phyloP scores from a whole-genome alignment of 2,329 filamentous ascomycete species.

The Colletotrichum graminicola region DNA sequence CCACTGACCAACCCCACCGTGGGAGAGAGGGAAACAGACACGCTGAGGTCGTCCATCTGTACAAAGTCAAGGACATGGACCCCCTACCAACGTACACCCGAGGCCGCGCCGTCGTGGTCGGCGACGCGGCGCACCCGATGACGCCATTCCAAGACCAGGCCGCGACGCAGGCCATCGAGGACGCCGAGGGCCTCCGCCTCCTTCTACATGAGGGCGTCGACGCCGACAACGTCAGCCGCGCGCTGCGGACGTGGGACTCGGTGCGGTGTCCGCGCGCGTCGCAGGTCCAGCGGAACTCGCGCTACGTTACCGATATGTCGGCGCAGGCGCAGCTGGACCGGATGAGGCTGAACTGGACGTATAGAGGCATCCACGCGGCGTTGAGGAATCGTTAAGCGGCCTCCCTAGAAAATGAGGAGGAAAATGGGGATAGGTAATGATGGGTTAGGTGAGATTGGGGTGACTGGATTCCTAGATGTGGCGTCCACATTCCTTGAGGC shows the following conservation, averaged over 20 bases:
- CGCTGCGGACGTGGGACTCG: conserved; percentile 30
- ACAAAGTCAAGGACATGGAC: conserved; percentile 51
- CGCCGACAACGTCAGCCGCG: not conserved
- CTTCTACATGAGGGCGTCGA: conserved; percentile 25
- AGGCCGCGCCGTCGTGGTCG: conserved; percentile 33
- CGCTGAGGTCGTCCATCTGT: conserved; percentile 22
- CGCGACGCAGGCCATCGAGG: conserved; percentile 37
- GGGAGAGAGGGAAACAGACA: not conserved
- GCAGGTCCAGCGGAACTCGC: conserved; percentile 38
- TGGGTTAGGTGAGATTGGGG: not conserved
- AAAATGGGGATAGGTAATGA: too few species aligned
- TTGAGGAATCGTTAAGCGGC: conserved; percentile 13
- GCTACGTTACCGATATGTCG: conserved; percentile 30
- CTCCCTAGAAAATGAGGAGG: not conserved
- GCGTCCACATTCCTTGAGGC: not conserved
- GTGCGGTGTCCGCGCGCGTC: conserved; percentile 36
- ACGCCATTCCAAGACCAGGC: conserved; percentile 39
- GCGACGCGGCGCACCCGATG: conserved; percentile 40
- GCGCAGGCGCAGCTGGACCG: conserved; percentile 34
- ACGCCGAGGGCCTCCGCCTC: conserved; percentile 32
- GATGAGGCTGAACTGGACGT: conserved; percentile 38
- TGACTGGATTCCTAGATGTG: not conserved
- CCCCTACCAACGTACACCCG: conserved; percentile 53
- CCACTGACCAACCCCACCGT: not conserved
- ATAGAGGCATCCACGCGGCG: conserved; percentile 33